phyloP scores from a whole-genome alignment of 2,329 filamentous ascomycete species.

The Colletotrichum chrysophilum region DNA sequence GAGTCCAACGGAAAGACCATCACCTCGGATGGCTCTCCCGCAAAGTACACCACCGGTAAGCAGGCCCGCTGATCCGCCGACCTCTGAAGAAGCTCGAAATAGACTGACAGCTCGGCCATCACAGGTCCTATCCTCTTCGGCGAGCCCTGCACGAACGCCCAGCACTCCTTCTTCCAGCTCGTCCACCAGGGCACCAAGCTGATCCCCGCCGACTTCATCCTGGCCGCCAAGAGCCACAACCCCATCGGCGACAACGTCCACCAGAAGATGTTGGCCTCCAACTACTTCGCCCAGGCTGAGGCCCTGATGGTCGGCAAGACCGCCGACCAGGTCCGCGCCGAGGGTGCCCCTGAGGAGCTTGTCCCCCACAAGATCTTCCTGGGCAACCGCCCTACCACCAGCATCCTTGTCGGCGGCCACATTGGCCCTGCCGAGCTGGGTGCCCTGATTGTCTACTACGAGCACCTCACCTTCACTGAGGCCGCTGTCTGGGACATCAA shows the following conservation, averaged over 20 bases:
- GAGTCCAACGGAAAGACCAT: constrained; percentile 99
- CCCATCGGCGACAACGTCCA: constrained; percentile 90
- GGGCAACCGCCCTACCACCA: constrained; percentile 95
- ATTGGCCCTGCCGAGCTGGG: constrained; percentile 95
- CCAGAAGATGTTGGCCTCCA: constrained; percentile 94
- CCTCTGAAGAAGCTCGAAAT: background rate
- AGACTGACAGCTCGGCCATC: background rate
- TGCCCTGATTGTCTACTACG: constrained; percentile 97
- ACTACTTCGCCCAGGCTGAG: constrained; percentile 90
- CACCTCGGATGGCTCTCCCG: constrained; percentile 84
- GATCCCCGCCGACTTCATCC: constrained; percentile 97
- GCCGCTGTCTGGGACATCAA: constrained; percentile 99
- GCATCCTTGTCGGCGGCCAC: constrained; percentile 85
- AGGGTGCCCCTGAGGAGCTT: constrained; percentile 75
- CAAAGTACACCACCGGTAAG: constrained; percentile 91
- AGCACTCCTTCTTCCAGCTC: constrained; percentile 99
- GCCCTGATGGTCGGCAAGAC: constrained; percentile 92
- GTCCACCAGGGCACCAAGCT: constrained; percentile 99
- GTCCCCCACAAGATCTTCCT: constrained; percentile 99
- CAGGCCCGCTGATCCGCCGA: background rate
- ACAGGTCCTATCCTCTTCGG: constrained; percentile 87
- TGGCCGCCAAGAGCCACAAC: constrained; percentile 97
- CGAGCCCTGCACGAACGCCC: constrained; percentile 97
- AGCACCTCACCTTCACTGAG: constrained; percentile 97
- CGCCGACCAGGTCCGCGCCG: constrained; percentile 77